Evolutionary conservation across 2,329 filamentous ascomycete genomes (phyloP).

Genomic region (Diaporthe vaccinii): DNA sequence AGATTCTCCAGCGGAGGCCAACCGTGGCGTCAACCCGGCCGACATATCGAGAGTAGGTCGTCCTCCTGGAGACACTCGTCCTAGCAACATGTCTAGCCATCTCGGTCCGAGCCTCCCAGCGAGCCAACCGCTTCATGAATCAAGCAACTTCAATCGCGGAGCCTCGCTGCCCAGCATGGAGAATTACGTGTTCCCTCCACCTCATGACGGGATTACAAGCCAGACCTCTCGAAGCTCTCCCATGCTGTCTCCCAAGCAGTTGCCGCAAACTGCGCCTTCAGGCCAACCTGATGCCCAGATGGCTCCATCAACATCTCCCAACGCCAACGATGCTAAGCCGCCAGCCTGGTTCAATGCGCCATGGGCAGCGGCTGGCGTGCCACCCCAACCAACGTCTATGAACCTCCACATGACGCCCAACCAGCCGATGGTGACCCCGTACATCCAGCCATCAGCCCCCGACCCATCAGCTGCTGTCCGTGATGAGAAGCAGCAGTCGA

Average conservation of each 20-base stretch:
- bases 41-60: neutral
- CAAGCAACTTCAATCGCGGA: constrained; percentile 8
- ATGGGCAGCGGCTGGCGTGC: constrained; percentile 33
- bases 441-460: neutral
- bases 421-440: neutral
- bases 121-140: constrained; percentile 3
- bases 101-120: neutral
- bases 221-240: constrained; percentile 38
- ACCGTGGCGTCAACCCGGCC: neutral
- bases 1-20: constrained; percentile 12
- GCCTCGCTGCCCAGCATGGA: constrained; percentile 39
- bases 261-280: constrained; percentile 25
- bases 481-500: neutral
- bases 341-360: constrained; percentile 11
- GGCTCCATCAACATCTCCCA: neutral
- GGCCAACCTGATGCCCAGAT: neutral
- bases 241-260: constrained; percentile 42
- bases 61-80: neutral
- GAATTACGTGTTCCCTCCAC: constrained; percentile 41
- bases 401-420: neutral
- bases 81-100: neutral
- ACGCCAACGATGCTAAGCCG: neutral
- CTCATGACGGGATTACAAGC: neutral
- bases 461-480: neutral
- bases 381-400: constrained; percentile 25